These are phyloP conservation scores for Lobulomyces angularis DNA, from an alignment of 192 early-diverging fungal species.

Conservation along the genomic window DNA sequence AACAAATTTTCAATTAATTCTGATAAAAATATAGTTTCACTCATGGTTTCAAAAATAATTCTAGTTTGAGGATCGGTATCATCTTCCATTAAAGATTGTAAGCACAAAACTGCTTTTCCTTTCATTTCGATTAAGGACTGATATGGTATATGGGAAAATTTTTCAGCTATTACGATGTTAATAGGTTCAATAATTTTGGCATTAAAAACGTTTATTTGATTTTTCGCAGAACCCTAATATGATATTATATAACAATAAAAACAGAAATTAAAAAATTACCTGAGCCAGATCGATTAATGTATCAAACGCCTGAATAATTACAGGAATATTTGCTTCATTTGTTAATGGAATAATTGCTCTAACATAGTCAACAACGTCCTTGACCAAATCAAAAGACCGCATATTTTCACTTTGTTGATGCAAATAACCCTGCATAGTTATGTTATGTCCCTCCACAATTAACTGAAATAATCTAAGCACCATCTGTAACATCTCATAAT, in stretches of 20 bases:
- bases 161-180: slow-evolving; percentile 12
- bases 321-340: slow-evolving; percentile 5
- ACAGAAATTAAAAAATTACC: slow-evolving; percentile 1
- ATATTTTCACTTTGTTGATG: slow-evolving; percentile 20
- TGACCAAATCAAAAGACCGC: slow-evolving; percentile 20
- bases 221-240: slow-evolving; percentile 15
- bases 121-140: slow-evolving; percentile 11
- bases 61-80: slow-evolving; percentile 13
- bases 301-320: slow-evolving; percentile 25
- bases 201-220: slow-evolving; percentile 22
- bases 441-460: slow-evolving; percentile 23
- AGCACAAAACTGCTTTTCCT: slow-evolving; percentile 9
- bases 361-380: slow-evolving; percentile 19
- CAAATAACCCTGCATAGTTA: slow-evolving; percentile 19
- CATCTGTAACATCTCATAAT: slow-evolving; percentile 8
- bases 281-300: slow-evolving; percentile 24
- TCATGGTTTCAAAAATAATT: slow-evolving; percentile 16
- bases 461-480: slow-evolving; percentile 22
- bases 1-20: slow-evolving; percentile 13
- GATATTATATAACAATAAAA: background rate
- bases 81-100: slow-evolving; percentile 22
- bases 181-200: slow-evolving; percentile 19
- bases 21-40: slow-evolving; percentile 7
- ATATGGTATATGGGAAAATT: background rate
- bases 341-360: slow-evolving; percentile 14